Base-by-base conservation (phyloP, 108 stramenopile species). In the Cyclostephanos invisitatus region DNA sequence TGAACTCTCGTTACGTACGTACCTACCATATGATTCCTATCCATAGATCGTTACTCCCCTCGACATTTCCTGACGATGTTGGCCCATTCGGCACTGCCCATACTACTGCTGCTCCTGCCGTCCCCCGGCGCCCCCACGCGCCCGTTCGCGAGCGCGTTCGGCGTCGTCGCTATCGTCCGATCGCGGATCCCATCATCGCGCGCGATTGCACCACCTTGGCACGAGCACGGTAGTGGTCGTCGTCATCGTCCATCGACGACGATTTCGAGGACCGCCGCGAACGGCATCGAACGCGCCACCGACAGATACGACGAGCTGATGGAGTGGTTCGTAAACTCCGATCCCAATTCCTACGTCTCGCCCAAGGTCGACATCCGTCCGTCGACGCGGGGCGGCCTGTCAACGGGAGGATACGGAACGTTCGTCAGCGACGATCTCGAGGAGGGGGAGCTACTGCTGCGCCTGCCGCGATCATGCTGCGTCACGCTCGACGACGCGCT, bases 401-500 rank as follows among this genome's bases (percentile, higher is more conserved):
- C 49, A 14, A 18, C 64, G 2, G 81, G 78, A 6, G 90, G 90
- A 5, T 88, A 73, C 54, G 90, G 90, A 15, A 74, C 75, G 8
- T 91, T 85, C 72, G 82, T 81, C 1, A 75, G 51, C 0, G 48
- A 42, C 11, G 64, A 67, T 25, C 63, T 84, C 11, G 67, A 37
- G 25, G 65, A 84, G 62, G 84, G 68, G 2, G 87, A 88, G 55
- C 35, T 88, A 2, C 53, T 91, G 28, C 79, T 88, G 51, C 50
- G 72, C 17, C 72, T 91, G 36, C 90, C 90, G 14, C 56, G 87
- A 6, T 56, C 60, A 1, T 74, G 78, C 55, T 89, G 88, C 61
- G 71, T 89, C 27, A 91, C 90, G 7, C 64, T 88, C 12, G 75
- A 75, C 21, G 83, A 81, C 58, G 84, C 73, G 35, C 40, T 74